phyloP scores from a whole-genome alignment of 2,329 filamentous ascomycete genomes.

The Colletotrichum agaves region DNA sequence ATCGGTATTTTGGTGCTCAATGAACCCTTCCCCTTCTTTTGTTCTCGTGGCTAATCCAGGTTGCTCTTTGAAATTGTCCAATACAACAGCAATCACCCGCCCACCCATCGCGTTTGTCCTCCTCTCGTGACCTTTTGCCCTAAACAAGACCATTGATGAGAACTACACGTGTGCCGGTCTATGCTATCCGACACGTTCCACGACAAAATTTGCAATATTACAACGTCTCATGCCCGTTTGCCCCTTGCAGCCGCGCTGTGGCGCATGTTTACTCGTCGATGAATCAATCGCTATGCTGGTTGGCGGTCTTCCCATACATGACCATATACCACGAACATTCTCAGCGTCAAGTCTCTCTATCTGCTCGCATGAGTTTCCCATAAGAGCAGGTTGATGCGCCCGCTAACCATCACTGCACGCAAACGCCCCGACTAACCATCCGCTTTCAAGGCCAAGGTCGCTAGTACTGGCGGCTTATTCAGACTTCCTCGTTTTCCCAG shows the following conservation, averaged over 20 bases:
- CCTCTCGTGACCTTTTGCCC: neutral
- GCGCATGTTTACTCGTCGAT: neutral
- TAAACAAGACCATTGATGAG: neutral
- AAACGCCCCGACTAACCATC: neutral
- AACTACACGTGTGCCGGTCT: neutral
- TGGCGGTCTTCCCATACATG: constrained; percentile 23
- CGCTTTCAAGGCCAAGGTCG: neutral
- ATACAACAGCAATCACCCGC: neutral
- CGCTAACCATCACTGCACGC: neutral
- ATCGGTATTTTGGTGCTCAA: neutral
- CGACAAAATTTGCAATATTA: neutral
- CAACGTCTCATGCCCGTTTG: neutral
- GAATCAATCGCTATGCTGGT: constrained; percentile 35
- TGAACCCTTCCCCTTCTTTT: neutral
- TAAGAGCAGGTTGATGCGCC: neutral
- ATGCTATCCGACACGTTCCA: neutral
- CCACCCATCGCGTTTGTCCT: neutral
- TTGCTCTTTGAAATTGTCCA: neutral
- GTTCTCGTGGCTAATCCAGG: neutral
- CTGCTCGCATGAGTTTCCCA: neutral
- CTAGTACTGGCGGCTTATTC: constrained; percentile 3
- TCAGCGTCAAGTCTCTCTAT: neutral
- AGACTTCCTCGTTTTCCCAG: constrained; percentile 74
- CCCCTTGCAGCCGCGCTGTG: neutral
- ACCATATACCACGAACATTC: neutral